Evolutionary conservation across 1,139 yeast genomes (phyloP).

Genomic region (Hyphopichia wangnamkhiaoensis): DNA sequence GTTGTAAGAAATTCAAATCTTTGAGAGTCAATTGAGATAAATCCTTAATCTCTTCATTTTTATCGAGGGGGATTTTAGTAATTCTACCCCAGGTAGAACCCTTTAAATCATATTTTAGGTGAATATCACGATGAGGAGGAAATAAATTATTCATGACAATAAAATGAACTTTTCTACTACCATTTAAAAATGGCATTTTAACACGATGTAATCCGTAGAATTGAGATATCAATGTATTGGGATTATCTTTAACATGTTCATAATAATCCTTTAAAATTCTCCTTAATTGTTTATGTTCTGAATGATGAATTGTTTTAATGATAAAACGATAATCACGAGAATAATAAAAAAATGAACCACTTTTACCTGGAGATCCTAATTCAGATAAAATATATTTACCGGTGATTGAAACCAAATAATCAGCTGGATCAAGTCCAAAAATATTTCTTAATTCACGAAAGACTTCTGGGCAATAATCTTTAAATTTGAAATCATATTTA

Average conservation of each 20-base stretch:
- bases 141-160: conserved; percentile 96
- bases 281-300: conserved; percentile 86
- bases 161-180: conserved; percentile 81
- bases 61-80: conserved; percentile 32
- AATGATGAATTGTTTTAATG: conserved; percentile 91
- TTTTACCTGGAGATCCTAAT: conserved; percentile 94
- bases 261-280: conserved; percentile 76
- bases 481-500: conserved; percentile 92
- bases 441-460: conserved; percentile 78
- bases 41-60: conserved; percentile 24
- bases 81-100: conserved; percentile 90
- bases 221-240: conserved; percentile 87
- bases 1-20: conserved; percentile 85
- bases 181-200: conserved; percentile 70
- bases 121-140: conserved; percentile 91
- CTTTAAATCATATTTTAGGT: conserved; percentile 83
- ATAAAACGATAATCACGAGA: conserved; percentile 92
- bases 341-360: conserved; percentile 94
- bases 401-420: conserved; percentile 87
- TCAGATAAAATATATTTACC: conserved; percentile 92
- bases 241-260: conserved; percentile 76
- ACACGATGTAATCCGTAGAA: conserved; percentile 95
- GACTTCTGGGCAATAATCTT: conserved; percentile 94
- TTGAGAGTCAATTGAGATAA: conserved; percentile 56
- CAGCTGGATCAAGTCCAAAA: conserved; percentile 94